Evolutionary conservation across 1,139 yeast species (phyloP).

Genomic region (Pichiaceae sp.): DNA sequence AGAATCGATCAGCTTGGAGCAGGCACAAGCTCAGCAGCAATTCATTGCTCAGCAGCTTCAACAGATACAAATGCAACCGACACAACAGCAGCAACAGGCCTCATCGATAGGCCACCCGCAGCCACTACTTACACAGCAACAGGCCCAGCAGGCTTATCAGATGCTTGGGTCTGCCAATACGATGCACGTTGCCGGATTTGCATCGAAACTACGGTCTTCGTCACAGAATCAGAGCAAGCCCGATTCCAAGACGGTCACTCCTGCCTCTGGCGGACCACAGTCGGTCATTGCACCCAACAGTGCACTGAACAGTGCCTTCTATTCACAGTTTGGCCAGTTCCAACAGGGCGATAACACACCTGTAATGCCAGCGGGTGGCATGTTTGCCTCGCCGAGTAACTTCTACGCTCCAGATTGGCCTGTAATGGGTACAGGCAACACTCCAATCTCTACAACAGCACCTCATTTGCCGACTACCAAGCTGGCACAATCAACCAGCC

Average conservation of each 20-base stretch:
- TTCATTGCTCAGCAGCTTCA: constrained; percentile 9
- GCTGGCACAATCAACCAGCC: no score
- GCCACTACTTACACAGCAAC: constrained; percentile 2
- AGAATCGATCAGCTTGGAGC: not conserved
- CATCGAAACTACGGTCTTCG: not conserved
- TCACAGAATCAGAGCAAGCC: not conserved
- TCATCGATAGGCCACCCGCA: constrained; percentile 1
- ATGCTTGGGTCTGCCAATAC: constrained; percentile 13
- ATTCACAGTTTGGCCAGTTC: not conserved
- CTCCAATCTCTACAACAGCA: constrained; percentile 18
- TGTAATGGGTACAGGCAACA: constrained; percentile 20
- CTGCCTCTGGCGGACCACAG: no score
- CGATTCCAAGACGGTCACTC: not conserved
- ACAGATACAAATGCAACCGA: constrained; percentile 5
- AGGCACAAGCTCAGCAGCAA: constrained; percentile 6
- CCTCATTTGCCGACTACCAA: constrained; percentile 12
- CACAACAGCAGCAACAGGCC: constrained; percentile 1
- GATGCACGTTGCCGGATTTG: constrained; percentile 7
- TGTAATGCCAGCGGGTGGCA: constrained; percentile 30
- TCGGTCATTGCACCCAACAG: not conserved
- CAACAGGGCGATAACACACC: constrained; percentile 34
- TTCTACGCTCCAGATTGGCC: constrained; percentile 25
- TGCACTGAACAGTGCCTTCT: not conserved
- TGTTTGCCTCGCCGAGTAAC: constrained; percentile 26
- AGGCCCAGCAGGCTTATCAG: constrained; percentile 4